Base-by-base conservation (phyloP, 352 stramenopile species). In the Globisporangium rhizosaccharum region DNA sequence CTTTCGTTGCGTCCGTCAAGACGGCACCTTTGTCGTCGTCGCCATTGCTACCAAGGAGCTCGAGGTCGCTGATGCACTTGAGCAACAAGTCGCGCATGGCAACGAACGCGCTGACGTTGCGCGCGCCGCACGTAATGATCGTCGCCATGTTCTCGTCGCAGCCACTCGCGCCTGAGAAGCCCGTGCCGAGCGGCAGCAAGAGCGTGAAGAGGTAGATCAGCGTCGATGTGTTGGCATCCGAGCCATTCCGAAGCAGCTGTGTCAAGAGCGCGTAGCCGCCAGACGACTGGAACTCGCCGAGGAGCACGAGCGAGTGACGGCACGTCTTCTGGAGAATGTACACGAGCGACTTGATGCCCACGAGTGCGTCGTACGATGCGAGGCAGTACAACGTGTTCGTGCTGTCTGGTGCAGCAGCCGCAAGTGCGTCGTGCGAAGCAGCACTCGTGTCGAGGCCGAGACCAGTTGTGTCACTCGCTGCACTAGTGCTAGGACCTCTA, bases 1-100 rank as follows among this genome's bases (percentile, higher is more conserved):
- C 15, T 59, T 60, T 67, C 17, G 42, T 41, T 6, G 26, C n/a
- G 30, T 56, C 53, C 10, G 33, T 54, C 33, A 63, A 56, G 4
- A 11, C 10, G 7, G 1, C 10, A 11, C 7, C 8, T 3, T 8
- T 39, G 33, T 37, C 33, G 33, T 11, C 7, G 9, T 61, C 28
- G 23, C 42, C 39, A 23, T 51, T 39, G 2, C 48, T 7, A 17
- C 18, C 36, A 18, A 61, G 28, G 25, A 51, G 58, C 60, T 75
- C 39, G 50, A 73, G 47, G 2, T 68, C 61, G 28, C 44, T 64
- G 37, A 87, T 78, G 45, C 73, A 78, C 10, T 79, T 75, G 8
- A 90, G 55, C 6, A 90, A 49, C n/a, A 88, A 65, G 65, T 92
- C 80, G 60, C 79, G 70, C 55, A 92, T 79, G 1, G 71, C 66